Evolutionary conservation across 1,284 basidiomycete species (phyloP).

Genomic region (Leccinum variabile): DNA sequence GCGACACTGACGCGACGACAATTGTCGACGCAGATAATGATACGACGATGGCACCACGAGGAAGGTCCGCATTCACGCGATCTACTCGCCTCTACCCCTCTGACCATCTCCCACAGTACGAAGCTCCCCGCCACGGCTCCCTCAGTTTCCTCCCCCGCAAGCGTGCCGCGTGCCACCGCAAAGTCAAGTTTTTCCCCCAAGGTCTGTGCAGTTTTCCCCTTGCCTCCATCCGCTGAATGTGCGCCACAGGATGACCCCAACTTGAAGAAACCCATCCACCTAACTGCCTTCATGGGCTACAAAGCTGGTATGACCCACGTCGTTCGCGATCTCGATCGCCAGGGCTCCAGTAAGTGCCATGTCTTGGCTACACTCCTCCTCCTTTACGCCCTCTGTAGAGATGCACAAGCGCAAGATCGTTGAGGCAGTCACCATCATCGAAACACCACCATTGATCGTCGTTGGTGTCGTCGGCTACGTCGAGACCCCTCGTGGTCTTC

Average conservation of each 20-base stretch:
- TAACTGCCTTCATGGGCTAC: conserved; percentile 99
- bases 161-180: too few species aligned
- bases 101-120: conserved; percentile 59
- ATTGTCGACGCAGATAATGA: too few species aligned
- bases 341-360: conserved; percentile 86
- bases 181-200: too few species aligned
- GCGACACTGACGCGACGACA: too few species aligned
- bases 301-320: conserved; percentile 97
- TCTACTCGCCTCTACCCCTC: conserved; percentile 4
- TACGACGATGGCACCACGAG: too few species aligned
- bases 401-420: conserved; percentile 99
- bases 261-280: conserved; percentile 68
- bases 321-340: conserved; percentile 98
- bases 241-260: too few species aligned
- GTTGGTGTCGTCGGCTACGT: conserved; percentile 87
- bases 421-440: conserved; percentile 94
- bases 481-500: conserved; percentile 98
- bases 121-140: conserved; percentile 69
- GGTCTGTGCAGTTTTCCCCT: too few species aligned
- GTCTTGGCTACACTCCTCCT: conserved; percentile 20
- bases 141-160: too few species aligned
- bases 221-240: too few species aligned
- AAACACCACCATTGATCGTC: conserved; percentile 88
- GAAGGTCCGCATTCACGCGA: conserved; percentile 39
- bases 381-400: conserved; percentile 51